Percentiles rank a stretch among this genome's conserved stretches.
Conservation (phyloP, 2,329 filamentous ascomycete genomes). For the Neocatenulostroma microsporum region DNA sequence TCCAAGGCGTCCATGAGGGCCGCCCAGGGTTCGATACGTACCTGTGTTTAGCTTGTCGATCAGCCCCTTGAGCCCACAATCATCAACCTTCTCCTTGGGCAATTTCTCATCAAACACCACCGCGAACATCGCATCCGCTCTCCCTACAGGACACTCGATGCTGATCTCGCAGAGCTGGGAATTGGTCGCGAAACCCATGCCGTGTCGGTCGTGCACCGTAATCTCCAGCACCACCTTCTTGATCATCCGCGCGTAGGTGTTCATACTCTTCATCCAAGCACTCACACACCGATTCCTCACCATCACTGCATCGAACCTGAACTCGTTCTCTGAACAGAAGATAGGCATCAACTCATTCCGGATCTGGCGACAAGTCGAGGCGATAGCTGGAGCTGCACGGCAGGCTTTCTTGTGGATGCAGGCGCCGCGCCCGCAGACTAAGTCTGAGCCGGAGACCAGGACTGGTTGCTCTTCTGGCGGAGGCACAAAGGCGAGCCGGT, state of each 20-base stretch:
- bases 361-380: slow-evolving; percentile 20
- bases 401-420: slow-evolving; percentile 14
- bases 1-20: no score
- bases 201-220: slow-evolving; percentile 1
- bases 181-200: neutral
- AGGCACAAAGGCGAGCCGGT: slow-evolving; percentile 16
- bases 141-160: slow-evolving; percentile 6
- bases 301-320: slow-evolving; percentile 18
- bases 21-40: slow-evolving; percentile 2
- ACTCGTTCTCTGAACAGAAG: slow-evolving; percentile 17
- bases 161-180: slow-evolving; percentile 1
- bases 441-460: slow-evolving; percentile 9
- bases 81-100: slow-evolving; percentile 4
- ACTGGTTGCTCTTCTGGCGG: slow-evolving; percentile 9
- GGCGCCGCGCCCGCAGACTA: slow-evolving; percentile 14
- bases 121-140: slow-evolving; percentile 8
- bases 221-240: slow-evolving; percentile 11
- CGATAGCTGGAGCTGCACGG: slow-evolving; percentile 16
- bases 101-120: slow-evolving; percentile 2
- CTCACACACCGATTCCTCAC: slow-evolving; percentile 18
- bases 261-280: slow-evolving; percentile 14
- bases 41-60: slow-evolving; percentile 5
- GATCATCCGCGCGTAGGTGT: slow-evolving; percentile 13
- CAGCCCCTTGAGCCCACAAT: slow-evolving; percentile 2
- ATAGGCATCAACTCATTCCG: slow-evolving; percentile 19